Evolutionary conservation across 108 stramenopile genomes (phyloP).

Genomic region (Cyclostephanos invisitatus): DNA sequence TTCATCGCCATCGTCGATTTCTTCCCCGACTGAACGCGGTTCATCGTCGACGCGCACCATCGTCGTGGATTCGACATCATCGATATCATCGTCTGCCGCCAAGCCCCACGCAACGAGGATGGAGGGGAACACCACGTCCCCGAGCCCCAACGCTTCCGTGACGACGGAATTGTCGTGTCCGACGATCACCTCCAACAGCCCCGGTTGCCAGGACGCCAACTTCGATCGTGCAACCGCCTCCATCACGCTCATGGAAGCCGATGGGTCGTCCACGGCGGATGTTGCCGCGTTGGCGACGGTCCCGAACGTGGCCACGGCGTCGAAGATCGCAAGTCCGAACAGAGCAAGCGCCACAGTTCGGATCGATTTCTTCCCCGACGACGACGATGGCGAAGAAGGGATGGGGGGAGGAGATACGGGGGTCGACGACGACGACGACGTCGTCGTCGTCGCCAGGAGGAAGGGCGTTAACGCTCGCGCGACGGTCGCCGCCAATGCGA

Average conservation of each 20-base stretch:
- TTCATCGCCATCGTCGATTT: background rate
- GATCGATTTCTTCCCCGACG: constrained; percentile 18
- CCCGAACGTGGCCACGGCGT: constrained; percentile 32
- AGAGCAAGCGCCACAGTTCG: constrained; percentile 26
- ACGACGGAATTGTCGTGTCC: constrained; percentile 24
- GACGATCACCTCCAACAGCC: constrained; percentile 48
- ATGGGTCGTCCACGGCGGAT: background rate
- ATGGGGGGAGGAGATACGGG: background rate
- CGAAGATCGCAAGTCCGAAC: constrained; percentile 31
- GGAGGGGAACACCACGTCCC: constrained; percentile 64
- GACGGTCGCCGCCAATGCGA: constrained; percentile 55
- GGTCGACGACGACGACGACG: background rate
- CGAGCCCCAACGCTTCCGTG: constrained; percentile 55
- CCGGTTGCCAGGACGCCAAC: constrained; percentile 48
- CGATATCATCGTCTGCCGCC: constrained; percentile 34
- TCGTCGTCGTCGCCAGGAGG: constrained; percentile 13
- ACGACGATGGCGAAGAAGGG: constrained; percentile 12
- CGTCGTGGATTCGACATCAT: background rate
- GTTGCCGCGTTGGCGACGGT: constrained; percentile 41
- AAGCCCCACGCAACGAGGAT: constrained; percentile 45
- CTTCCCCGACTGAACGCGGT: background rate
- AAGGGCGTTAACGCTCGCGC: constrained; percentile 46
- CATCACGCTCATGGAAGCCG: constrained; percentile 12
- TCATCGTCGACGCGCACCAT: background rate
- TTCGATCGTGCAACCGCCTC: constrained; percentile 21